Base-by-base conservation (phyloP, 257 asterid genomes). In the Solanum rostratum region DNA sequence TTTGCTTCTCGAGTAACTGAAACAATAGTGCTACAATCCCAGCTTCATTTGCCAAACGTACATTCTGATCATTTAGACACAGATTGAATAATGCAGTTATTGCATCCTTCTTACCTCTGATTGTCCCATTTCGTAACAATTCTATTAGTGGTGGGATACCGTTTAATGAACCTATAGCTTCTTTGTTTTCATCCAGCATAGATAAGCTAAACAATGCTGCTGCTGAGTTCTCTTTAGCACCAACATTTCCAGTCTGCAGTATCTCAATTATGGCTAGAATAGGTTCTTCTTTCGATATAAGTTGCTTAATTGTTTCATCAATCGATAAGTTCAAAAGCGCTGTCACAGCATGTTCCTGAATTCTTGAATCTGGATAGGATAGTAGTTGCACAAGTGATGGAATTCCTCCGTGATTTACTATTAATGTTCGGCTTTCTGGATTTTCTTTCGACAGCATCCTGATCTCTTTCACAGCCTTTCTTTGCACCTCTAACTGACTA, bases 151-250 rank as follows among this genome's bases (percentile, higher is more conserved):
- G 95, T 1, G 93, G 97, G 53, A 94, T 96, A 22, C 99, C 98
- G 10, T 93, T 81, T 59, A 91, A 82, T 2, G 37, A 46, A 4
- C 98, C 98, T 20, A 96, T 92, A 84, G 83, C 90, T 20, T 87
- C 89, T 88, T 92, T 94, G 84, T 96, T 96, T 55, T 93, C 99
- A 63, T 93, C 92, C 9, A 94, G 91, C 97, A 93, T 94, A 13
- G 99, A 96, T 53, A 96, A 78, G 90, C 98, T 92, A 84, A 94
- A 96, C 83, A 96, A 85, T 3, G 98, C 92, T 24, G 99, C 99
- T 3, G 98, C 98, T 0, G 97, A 91, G 52, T 95, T 95, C 87
- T 95, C 98, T 85, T 90, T 90, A 18, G 96, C 98, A 24, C 88
- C 93, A 6, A 80, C 20, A 1, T 87, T 90, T 37, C 98, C 98